Conservation (phyloP, 805 yeast species). For the Hanseniaspora taiwanica region DNA sequence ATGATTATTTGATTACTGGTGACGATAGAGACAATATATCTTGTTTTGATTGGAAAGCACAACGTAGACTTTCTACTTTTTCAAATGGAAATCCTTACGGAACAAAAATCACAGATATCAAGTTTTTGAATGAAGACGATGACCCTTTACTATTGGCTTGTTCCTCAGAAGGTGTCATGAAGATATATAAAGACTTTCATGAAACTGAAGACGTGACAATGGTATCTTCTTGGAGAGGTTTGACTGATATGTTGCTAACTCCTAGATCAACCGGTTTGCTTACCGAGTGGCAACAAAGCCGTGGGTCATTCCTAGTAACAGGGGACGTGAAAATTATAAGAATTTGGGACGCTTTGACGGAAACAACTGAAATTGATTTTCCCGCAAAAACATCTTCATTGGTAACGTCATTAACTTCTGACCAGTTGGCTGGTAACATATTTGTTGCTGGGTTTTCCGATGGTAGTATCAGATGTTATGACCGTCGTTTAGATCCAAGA, state of each 20-base stretch:
- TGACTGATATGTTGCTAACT: constrained; percentile 71
- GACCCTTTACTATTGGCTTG: constrained; percentile 74
- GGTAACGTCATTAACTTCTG: constrained; percentile 84
- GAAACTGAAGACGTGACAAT: constrained; percentile 40
- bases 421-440: constrained; percentile 86
- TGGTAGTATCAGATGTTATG: constrained; percentile 80
- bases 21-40: constrained; percentile 77
- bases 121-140: constrained; percentile 86
- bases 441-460: constrained; percentile 89
- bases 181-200: constrained; percentile 68
- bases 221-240: constrained; percentile 84
- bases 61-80: constrained; percentile 48
- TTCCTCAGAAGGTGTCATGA: constrained; percentile 87
- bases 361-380: constrained; percentile 69
- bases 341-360: constrained; percentile 95
- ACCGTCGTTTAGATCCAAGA: constrained; percentile 70
- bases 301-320: constrained; percentile 81
- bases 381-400: constrained; percentile 85
- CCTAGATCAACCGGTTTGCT: constrained; percentile 73
- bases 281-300: constrained; percentile 93
- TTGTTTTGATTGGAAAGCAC: constrained; percentile 77
- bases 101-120: constrained; percentile 75
- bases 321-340: constrained; percentile 90
- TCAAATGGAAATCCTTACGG: constrained; percentile 80
- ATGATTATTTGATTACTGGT: constrained; percentile 61